A percentile compares a stretch with the other conserved stretches of the same genome.
Conservation (phyloP, 1,139 yeast species). For the Neolecta irregularis region DNA sequence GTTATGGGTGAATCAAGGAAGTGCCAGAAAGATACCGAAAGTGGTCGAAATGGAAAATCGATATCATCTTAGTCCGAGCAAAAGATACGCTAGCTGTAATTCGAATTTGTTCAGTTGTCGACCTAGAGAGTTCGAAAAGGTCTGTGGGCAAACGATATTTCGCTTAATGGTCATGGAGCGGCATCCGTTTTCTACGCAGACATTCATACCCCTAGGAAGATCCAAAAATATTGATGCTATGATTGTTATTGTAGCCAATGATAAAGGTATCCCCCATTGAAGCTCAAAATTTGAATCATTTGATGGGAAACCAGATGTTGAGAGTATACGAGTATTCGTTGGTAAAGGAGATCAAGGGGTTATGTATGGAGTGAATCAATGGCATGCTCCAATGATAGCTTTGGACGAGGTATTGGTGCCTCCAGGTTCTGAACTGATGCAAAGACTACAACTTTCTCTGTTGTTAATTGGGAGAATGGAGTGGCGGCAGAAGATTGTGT, state of each 20-base stretch:
- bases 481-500: no score
- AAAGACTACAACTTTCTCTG: conserved; percentile 46
- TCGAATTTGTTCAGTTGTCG: no score
- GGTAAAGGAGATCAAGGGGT: conserved; percentile 77
- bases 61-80: no score
- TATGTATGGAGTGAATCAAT: conserved; percentile 59
- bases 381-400: conserved; percentile 96
- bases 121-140: no score
- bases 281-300: conserved; percentile 5
- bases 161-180: conserved; percentile 77
- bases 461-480: conserved; percentile 69
- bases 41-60: no score
- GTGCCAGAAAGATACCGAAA: no score
- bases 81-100: no score
- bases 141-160: no score
- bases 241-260: conserved; percentile 66
- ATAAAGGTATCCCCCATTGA: conserved; percentile 27
- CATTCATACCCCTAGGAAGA: conserved; percentile 79
- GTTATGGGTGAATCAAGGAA: no score
- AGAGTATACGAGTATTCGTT: no score
- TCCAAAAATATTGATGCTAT: conserved; percentile 36
- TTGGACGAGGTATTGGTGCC: conserved; percentile 27
- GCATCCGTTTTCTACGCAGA: conserved; percentile 83
- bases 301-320: conserved; percentile 1
- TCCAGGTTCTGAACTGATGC: conserved; percentile 5